These are phyloP conservation scores for Oryza meridionalis DNA, from an alignment of 176 grass and related monocot genomes.

Conservation along the genomic window DNA sequence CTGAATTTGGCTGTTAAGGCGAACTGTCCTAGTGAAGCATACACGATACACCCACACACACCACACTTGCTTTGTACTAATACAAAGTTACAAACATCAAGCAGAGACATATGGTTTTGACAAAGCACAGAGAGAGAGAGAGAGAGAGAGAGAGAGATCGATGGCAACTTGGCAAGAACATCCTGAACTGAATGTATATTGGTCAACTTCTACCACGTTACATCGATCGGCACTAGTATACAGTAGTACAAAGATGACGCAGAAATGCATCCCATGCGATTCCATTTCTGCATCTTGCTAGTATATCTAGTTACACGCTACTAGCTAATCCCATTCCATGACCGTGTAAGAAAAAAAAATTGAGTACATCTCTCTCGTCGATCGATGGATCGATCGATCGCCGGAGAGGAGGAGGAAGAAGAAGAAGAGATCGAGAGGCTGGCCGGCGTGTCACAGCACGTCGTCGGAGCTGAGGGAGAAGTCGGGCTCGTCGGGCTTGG, in stretches of 20 bases:
- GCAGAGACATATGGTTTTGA: too few species aligned
- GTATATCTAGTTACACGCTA: constrained; percentile 27
- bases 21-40: too few species aligned
- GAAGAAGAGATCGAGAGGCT: background rate
- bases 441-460: constrained; percentile 30
- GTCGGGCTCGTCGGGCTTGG: constrained; percentile 91
- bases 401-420: background rate
- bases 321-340: constrained; percentile 11
- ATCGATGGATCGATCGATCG: too few species aligned
- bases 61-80: too few species aligned
- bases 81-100: too few species aligned
- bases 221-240: constrained; percentile 50
- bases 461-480: constrained; percentile 74
- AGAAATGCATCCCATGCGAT: background rate
- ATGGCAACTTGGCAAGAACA: background rate
- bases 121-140: background rate
- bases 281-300: background rate
- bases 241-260: constrained; percentile 33
- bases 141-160: background rate
- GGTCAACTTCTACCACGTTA: constrained; percentile 23
- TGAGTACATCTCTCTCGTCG: background rate
- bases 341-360: background rate
- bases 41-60: too few species aligned
- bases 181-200: constrained; percentile 19
- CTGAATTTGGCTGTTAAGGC: too few species aligned